These are phyloP conservation scores for Silene coronaria DNA, from an alignment of 179 eudicot species.

Conservation along the genomic window DNA sequence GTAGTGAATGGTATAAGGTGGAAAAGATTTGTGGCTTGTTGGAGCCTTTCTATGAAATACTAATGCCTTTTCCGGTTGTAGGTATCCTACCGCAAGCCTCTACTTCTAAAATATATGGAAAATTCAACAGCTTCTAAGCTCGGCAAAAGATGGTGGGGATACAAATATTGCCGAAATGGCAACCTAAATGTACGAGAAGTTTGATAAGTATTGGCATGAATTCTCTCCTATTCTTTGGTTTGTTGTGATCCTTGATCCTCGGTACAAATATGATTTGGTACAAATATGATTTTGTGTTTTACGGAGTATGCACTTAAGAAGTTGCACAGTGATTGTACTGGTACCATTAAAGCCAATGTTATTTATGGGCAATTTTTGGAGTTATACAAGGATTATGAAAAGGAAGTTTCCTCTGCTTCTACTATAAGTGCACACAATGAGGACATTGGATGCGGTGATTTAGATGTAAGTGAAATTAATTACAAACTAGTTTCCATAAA, in stretches of 20 bases:
- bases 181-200: neutral
- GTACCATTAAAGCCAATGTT: neutral
- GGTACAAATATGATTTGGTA: constrained; percentile 1
- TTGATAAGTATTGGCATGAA: neutral
- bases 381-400: neutral
- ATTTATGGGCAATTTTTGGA: neutral
- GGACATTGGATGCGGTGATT: too few relatives aligned
- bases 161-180: neutral
- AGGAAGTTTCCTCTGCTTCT: too few relatives aligned
- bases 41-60: constrained; percentile 9
- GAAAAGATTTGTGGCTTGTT: neutral
- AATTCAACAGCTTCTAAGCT: neutral
- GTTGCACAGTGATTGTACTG: neutral
- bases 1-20: too few relatives aligned
- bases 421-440: too few relatives aligned
- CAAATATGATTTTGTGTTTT: constrained; percentile 5
- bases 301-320: neutral
- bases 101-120: too few relatives aligned
- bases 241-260: neutral
- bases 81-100: constrained; percentile 4
- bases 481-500: too few relatives aligned
- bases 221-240: neutral
- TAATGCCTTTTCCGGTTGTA: neutral
- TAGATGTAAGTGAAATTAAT: too few relatives aligned
- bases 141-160: neutral